Base-by-base conservation (phyloP, 2,329 filamentous ascomycete species). In the Trichoderma sp. region DNA sequence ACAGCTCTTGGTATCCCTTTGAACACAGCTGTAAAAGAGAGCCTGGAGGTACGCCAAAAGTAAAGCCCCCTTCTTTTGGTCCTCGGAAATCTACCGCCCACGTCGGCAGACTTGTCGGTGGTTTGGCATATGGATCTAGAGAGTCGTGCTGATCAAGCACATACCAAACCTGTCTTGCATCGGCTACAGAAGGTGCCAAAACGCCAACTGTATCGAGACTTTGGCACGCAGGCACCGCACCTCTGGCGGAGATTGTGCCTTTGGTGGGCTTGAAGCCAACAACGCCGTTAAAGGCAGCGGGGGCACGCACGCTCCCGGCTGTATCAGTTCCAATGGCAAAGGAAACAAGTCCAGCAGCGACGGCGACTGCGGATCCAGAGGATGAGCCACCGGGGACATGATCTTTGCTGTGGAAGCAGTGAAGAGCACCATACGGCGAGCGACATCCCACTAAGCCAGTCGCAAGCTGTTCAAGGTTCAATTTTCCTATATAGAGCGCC, bases 401-500 rank as follows among this genome's bases (percentile, higher is more conserved):
- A 43, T 55, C 63, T 14, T 30, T 26, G 37, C 58, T 59, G 13
- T 73, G 68, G 2, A 70, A 70, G 37, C 72, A 72, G 49, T 71
- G 72, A 7, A 71, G 54, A n/a, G 28, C 63, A 0, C 71, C 72
- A 54, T 70, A 73, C 1, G 71, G 54, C 2, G 72, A 64, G 1
- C 72, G 59, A 1, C 71, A 72, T n/a, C 72, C 72, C 5, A 72
- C 71, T 46, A 72, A 68, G 11, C 72, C 72, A 34, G 73, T 65
- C 5, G 70, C 70, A 14, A 71, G 61, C 39, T 71, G 69, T 32
- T 71, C 86, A 83, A 88, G 89, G 2, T 78, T 89, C 0, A 87
- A 87, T 55, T 83, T 81, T 0, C 87, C 87, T 7, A 79, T 69
- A 0, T 79, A 60, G 1, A 79, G 69, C 0, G 73, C 77, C 0